Base-by-base conservation (phyloP, 1,284 basidiomycete genomes). In the Apiotrichum sp. region DNA sequence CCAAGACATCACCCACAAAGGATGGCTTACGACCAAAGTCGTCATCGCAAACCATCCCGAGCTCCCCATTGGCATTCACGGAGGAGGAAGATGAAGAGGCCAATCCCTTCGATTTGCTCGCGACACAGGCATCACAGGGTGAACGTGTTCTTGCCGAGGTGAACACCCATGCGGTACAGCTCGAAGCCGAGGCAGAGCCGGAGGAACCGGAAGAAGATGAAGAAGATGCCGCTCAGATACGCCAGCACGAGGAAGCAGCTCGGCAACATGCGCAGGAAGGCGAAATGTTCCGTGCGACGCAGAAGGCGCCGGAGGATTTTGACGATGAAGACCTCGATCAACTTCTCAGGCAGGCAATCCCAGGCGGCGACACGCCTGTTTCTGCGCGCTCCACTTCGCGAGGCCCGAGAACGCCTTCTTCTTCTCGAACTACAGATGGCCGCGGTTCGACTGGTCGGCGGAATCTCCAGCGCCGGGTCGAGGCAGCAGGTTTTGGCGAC, bases 401-500 rank as follows among this genome's bases (percentile, higher is more conserved):
- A 22, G 22, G 22, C 22, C 22, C 22, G 22, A 22, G 22, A 22
- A 22, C 22, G 22, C 22, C 22, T 22, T 22, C 22, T 22, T 22
- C 22, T 22, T 22, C 22, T 22, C 22, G 22, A 22, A 22, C 22
- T 22, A 22, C 22, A 22, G 22, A 22, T 22, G 22, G 22, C 22
- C 22, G 29, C 43, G 4, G 36, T 44, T 7, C 35, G 22, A 57
- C 52, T 6, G 65, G 64, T 9, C 52, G 47, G 0, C 55, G 66
- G 14, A 53, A 61, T 8, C 57, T 66, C 33, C 60, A 62, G n/a
- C 57, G 53, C 33, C 42, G 59, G 4, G 50, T 70, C 38, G 56
- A 64, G 8, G 66, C 70, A n/a, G 71, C 72, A 7, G 72, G 71
- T 2, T 59, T 70, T 8, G 71, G 68, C 2, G 72, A 74, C 61